Evolutionary conservation across 2,329 filamentous ascomycete species (phyloP).

Genomic region (Cercospora sesami): DNA sequence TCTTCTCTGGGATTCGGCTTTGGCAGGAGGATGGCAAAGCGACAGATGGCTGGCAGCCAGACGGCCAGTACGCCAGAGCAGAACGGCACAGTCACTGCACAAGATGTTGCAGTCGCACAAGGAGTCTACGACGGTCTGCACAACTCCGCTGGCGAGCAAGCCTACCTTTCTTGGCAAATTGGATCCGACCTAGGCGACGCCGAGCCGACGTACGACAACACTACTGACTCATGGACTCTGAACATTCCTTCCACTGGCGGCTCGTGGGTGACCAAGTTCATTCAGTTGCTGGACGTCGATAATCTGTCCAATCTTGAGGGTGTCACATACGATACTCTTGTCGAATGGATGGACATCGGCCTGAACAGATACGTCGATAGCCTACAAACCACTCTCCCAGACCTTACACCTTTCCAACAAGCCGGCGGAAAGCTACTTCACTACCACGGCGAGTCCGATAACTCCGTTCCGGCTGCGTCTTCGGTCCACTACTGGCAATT

Average conservation of each 20-base stretch:
- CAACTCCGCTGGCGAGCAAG: conserved; percentile 42
- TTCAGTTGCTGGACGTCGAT: conserved; percentile 44
- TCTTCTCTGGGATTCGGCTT: conserved; percentile 22
- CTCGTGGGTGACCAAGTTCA: conserved; percentile 47
- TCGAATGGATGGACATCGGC: conserved; percentile 55
- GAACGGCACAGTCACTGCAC: conserved; percentile 36
- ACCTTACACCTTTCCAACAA: conserved; percentile 53
- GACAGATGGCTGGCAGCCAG: conserved; percentile 28
- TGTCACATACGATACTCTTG: conserved; percentile 58
- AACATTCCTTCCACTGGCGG: conserved; percentile 40
- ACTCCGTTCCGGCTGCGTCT: conserved; percentile 54
- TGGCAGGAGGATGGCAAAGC: conserved; percentile 1
- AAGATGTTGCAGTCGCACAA: conserved; percentile 37
- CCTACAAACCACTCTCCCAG: conserved; percentile 57
- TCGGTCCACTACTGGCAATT: conserved; percentile 59
- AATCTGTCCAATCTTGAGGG: conserved; percentile 48
- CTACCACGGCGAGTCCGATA: conserved; percentile 59
- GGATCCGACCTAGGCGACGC: conserved; percentile 39
- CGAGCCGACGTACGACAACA: conserved; percentile 40
- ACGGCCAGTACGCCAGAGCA: conserved; percentile 21
- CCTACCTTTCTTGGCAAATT: conserved; percentile 45
- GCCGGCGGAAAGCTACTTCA: conserved; percentile 59
- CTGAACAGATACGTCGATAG: conserved; percentile 52
- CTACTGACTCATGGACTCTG: conserved; percentile 39
- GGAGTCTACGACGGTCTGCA: conserved; percentile 44